Conservation (phyloP, 1,284 basidiomycete genomes). For the Leccinum cinnamomeum region DNA sequence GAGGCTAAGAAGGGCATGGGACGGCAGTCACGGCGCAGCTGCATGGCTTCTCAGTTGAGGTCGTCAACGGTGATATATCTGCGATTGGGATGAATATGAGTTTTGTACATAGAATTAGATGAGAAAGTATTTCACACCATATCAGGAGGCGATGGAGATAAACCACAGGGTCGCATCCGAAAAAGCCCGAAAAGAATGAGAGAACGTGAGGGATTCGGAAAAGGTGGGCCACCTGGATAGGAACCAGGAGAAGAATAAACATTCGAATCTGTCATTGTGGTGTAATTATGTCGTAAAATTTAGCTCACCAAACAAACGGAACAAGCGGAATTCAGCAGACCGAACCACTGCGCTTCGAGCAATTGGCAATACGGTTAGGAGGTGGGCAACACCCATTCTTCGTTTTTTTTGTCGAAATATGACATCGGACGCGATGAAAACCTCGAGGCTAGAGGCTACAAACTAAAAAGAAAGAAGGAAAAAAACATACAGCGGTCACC, state of each 20-base stretch:
- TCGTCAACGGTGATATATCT: slow-evolving; percentile 21
- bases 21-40: slow-evolving; percentile 7
- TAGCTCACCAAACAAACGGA: slow-evolving; percentile 27
- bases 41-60: slow-evolving; percentile 22
- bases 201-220: slow-evolving; percentile 7
- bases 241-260: slow-evolving; percentile 14
- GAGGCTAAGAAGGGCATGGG: slow-evolving; percentile 4
- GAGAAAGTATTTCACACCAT: neutral
- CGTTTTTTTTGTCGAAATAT: slow-evolving; percentile 11
- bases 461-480: neutral
- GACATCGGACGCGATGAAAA: slow-evolving; percentile 8
- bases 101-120: slow-evolving; percentile 8
- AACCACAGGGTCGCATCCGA: neutral
- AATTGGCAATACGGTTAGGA: slow-evolving; percentile 25
- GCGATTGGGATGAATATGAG: slow-evolving; percentile 11
- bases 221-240: slow-evolving; percentile 3
- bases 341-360: slow-evolving; percentile 11
- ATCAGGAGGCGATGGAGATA: slow-evolving; percentile 2
- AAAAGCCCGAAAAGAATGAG: slow-evolving; percentile 4
- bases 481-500: neutral
- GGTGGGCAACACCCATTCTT: slow-evolving; percentile 6
- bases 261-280: slow-evolving; percentile 24
- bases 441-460: slow-evolving; percentile 1
- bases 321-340: slow-evolving; percentile 14
- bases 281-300: slow-evolving; percentile 38